A percentile compares a stretch with the other conserved stretches of the same genome.
These are phyloP conservation scores for Pogostemon cablin DNA, from an alignment of 257 asterid genomes.

Conservation along the genomic window DNA sequence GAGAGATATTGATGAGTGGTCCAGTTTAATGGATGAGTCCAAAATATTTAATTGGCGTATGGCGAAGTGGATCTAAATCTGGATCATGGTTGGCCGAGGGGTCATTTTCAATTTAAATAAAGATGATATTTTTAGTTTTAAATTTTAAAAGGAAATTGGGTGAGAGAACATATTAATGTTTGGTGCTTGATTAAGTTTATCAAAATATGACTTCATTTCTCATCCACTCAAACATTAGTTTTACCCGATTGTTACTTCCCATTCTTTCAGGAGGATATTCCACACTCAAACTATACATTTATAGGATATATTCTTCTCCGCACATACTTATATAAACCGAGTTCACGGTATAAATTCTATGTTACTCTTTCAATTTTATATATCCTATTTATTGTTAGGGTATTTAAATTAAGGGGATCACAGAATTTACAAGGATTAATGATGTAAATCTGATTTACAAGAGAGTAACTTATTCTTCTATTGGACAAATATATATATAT, in stretches of 20 bases:
- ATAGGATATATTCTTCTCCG: no score
- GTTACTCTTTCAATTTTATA: no score
- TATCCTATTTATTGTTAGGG: no score
- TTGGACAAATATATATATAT: no score
- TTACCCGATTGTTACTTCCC: neutral
- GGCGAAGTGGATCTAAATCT: constrained; percentile 41
- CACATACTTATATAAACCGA: no score
- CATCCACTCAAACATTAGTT: constrained; percentile 11
- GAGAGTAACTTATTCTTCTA: no score
- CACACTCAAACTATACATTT: no score
- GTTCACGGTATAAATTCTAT: no score
- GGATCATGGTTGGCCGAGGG: constrained; percentile 44
- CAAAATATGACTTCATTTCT: neutral
- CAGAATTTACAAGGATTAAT: no score
- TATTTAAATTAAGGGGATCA: no score
- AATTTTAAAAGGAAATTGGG: constrained; percentile 14
- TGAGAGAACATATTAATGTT: constrained; percentile 5
- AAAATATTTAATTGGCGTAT: constrained; percentile 11
- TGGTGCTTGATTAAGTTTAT: constrained; percentile 24
- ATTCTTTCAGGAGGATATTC: neutral
- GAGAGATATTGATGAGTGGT: constrained; percentile 23
- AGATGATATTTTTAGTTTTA: neutral
- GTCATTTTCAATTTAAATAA: constrained; percentile 28
- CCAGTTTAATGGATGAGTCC: constrained; percentile 17
- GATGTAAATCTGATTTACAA: no score